These are phyloP conservation scores for Halophytophthora polymorphica DNA, from an alignment of 352 stramenopile species.

Conservation along the genomic window DNA sequence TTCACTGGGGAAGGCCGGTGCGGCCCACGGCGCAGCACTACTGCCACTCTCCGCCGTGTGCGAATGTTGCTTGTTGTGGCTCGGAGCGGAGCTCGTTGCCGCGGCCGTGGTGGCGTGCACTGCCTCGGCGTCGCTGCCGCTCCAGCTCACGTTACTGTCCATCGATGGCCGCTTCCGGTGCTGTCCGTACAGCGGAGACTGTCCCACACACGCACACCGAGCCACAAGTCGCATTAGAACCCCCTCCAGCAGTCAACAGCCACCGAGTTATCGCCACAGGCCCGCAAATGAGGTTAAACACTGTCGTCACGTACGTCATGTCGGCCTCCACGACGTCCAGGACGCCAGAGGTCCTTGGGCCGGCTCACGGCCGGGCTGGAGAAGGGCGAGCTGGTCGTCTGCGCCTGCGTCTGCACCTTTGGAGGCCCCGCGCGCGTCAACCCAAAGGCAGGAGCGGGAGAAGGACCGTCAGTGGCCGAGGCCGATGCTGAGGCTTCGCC, in stretches of 20 bases:
- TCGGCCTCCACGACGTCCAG: conserved; percentile 21
- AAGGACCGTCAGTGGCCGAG: too few relatives aligned
- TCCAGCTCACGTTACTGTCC: conserved; percentile 39
- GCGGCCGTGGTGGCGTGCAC: conserved; percentile 9
- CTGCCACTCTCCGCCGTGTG: conserved; percentile 8
- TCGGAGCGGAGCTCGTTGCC: not conserved
- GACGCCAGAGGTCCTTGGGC: conserved; percentile 22
- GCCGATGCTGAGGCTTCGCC: not conserved
- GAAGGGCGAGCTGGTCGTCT: conserved; percentile 11
- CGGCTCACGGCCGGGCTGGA: conserved; percentile 11
- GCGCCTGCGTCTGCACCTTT: not conserved
- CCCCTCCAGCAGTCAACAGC: not conserved
- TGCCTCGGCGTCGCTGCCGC: conserved; percentile 30
- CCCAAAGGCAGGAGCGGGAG: not conserved
- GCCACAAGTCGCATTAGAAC: not conserved
- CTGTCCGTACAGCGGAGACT: conserved; percentile 39
- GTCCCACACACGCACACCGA: not conserved
- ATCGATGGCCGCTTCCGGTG: conserved; percentile 37
- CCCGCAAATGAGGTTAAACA: conserved; percentile 7
- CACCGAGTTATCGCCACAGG: not conserved
- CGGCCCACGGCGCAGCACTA: conserved; percentile 18
- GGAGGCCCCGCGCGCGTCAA: not conserved
- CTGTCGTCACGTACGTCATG: conserved; percentile 24
- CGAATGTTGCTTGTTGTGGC: not conserved
- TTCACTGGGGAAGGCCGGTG: conserved; percentile 16